A percentile compares a stretch with the other conserved stretches of the same genome.
Conservation (phyloP, 2,329 filamentous ascomycete species). For the Tolypocladium ovalisporum region DNA sequence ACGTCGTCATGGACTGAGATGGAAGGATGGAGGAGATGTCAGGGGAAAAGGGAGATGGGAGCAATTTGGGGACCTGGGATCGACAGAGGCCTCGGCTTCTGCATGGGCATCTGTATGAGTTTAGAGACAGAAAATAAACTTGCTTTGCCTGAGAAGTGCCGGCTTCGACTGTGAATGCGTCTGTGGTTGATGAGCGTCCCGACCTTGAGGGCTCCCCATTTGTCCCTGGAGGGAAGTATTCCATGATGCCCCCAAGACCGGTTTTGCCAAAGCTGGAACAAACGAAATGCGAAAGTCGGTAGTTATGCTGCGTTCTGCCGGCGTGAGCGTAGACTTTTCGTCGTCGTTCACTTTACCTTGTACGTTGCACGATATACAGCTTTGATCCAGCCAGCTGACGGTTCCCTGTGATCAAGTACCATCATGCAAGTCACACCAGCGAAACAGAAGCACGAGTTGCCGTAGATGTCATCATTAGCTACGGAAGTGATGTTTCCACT, state of each 20-base stretch:
- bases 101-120: conserved; percentile 2
- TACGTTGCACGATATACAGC: background rate
- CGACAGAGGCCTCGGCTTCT: background rate
- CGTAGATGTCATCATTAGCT: conserved; percentile 1
- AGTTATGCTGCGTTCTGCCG: no score
- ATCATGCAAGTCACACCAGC: background rate
- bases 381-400: background rate
- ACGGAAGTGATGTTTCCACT: conserved; percentile 18
- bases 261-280: background rate
- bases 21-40: background rate
- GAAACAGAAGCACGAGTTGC: background rate
- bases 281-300: background rate
- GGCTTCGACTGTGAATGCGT: background rate
- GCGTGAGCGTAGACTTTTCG: no score
- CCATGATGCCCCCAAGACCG: background rate
- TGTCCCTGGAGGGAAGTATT: background rate
- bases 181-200: background rate
- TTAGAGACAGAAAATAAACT: background rate
- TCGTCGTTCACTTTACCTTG: background rate
- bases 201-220: conserved; percentile 1
- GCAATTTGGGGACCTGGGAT: background rate
- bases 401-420: background rate
- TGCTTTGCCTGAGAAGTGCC: background rate
- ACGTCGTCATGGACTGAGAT: background rate
- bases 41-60: background rate